A percentile compares a stretch with the other conserved stretches of the same genome.
Conservation (phyloP, 352 stramenopile species). For the Globisporangium irregulare region DNA sequence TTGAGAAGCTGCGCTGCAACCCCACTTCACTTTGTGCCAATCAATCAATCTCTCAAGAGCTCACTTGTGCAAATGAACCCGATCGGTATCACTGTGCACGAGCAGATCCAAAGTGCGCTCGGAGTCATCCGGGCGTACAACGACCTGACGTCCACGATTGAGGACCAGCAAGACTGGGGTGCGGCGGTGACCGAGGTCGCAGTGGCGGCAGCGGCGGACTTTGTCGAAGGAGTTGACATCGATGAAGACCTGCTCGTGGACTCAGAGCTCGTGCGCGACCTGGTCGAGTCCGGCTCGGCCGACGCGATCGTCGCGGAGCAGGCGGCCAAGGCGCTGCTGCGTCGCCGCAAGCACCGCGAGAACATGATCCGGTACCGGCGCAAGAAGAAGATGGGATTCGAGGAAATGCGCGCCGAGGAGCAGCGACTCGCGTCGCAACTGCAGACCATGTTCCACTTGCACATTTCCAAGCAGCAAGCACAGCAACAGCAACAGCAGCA, state of each 20-base stretch:
- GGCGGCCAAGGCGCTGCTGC: not conserved
- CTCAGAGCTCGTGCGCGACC: conserved; percentile 1
- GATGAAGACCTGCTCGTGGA: conserved; percentile 6
- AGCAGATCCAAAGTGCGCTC: not conserved
- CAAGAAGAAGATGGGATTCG: conserved; percentile 43
- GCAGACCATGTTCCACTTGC: conserved; percentile 13
- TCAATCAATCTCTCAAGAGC: not conserved
- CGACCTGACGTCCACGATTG: conserved; percentile 5
- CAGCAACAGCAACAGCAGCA: not conserved
- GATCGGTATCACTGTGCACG: not conserved
- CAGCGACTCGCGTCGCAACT: conserved; percentile 29
- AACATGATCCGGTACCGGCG: conserved; percentile 47
- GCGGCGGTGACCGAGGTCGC: not conserved
- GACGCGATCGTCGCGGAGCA: conserved; percentile 9
- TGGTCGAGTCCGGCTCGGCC: conserved; percentile 6
- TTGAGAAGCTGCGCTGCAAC: not conserved
- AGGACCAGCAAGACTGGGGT: not conserved
- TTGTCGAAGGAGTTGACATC: conserved; percentile 2
- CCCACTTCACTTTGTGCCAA: not conserved
- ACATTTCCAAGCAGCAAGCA: not conserved
- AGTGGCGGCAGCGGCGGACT: not conserved
- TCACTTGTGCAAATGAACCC: conserved; percentile 10
- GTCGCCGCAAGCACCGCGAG: conserved; percentile 29
- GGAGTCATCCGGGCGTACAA: conserved; percentile 3
- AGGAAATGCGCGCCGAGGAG: conserved; percentile 32